phyloP scores from a whole-genome alignment of 139 green algal genomes.

The Edaphochlamys debaryana region DNA sequence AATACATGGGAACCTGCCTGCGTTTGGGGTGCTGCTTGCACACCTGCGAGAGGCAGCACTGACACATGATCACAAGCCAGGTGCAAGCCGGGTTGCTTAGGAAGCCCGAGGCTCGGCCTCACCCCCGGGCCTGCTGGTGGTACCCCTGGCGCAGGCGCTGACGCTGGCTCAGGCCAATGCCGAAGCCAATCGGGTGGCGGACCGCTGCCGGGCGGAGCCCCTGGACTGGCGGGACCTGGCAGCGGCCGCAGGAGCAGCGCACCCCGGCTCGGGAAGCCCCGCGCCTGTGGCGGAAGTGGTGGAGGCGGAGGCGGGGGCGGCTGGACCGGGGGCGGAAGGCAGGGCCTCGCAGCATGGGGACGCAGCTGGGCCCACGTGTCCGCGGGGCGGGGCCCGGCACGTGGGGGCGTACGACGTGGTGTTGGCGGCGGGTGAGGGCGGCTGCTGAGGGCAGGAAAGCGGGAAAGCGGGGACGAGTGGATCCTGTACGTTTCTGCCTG shows the following conservation, averaged over 20 bases:
- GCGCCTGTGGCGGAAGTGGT: neutral
- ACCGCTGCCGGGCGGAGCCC: neutral
- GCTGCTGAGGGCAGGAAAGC: too few relatives aligned
- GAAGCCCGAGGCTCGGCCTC: too few relatives aligned
- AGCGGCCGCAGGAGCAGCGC: neutral
- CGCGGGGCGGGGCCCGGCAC: too few relatives aligned
- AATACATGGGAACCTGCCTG: too few relatives aligned
- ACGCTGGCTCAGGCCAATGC: slow-evolving; percentile 1
- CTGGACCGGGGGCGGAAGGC: neutral
- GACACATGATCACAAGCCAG: too few relatives aligned
- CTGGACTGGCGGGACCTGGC: slow-evolving; percentile 10
- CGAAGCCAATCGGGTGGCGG: neutral
- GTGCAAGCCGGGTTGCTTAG: too few relatives aligned
- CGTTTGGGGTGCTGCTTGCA: too few relatives aligned
- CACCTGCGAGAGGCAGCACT: too few relatives aligned
- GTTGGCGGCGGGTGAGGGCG: slow-evolving; percentile 12
- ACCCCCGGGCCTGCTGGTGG: too few relatives aligned
- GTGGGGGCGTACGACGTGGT: slow-evolving; percentile 16
- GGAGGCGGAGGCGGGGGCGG: neutral
- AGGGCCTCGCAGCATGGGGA: neutral
- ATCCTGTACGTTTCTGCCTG: too few relatives aligned
- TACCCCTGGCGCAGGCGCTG: slow-evolving; percentile 39
- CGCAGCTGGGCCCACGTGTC: too few relatives aligned
- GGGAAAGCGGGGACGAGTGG: too few relatives aligned
- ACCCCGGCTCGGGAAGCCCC: neutral